These are phyloP conservation scores for Aspergillus cristatus DNA, from an alignment of 495 filamentous ascomycete species.

Conservation along the genomic window DNA sequence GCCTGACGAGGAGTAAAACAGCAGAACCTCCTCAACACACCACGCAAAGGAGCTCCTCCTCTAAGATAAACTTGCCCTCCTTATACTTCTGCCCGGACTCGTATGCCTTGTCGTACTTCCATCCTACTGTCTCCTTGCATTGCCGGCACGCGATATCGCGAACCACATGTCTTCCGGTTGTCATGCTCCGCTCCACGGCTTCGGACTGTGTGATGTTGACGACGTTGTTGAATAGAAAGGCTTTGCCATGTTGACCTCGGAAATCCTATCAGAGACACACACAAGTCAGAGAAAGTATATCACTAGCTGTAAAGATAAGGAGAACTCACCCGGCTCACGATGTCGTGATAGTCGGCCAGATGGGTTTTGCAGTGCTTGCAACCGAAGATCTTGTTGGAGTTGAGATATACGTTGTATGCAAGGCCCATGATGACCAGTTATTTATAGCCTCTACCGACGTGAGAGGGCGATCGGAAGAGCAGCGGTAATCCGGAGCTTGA, in stretches of 20 bases:
- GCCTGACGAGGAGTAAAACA: no score
- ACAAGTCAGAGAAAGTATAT: constrained; percentile 7
- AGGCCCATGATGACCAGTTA: constrained; percentile 65
- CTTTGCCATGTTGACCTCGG: constrained; percentile 96
- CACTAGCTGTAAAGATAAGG: constrained; percentile 5
- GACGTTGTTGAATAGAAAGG: constrained; percentile 88
- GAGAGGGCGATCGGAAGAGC: constrained; percentile 7
- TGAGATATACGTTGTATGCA: constrained; percentile 91
- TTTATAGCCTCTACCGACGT: constrained; percentile 9
- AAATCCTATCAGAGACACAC: constrained; percentile 60
- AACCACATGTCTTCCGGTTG: constrained; percentile 90
- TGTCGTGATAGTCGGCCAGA: constrained; percentile 88
- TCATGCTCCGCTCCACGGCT: constrained; percentile 92
- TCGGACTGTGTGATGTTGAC: constrained; percentile 81
- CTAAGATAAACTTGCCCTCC: constrained; percentile 95
- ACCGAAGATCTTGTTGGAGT: constrained; percentile 81
- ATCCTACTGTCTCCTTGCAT: constrained; percentile 87
- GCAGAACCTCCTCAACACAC: constrained; percentile 43
- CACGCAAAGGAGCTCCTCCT: constrained; percentile 79
- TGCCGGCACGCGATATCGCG: constrained; percentile 84
- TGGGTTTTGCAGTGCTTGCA: constrained; percentile 96
- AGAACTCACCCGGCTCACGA: constrained; percentile 74
- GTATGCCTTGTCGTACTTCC: constrained; percentile 98
- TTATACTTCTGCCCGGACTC: constrained; percentile 94
- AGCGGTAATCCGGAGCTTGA: background rate